Evolutionary conservation across 2,329 filamentous ascomycete species (phyloP), one percentile per base, ranked within the genome.

Genomic region (Colletotrichum godetiae): DNA sequence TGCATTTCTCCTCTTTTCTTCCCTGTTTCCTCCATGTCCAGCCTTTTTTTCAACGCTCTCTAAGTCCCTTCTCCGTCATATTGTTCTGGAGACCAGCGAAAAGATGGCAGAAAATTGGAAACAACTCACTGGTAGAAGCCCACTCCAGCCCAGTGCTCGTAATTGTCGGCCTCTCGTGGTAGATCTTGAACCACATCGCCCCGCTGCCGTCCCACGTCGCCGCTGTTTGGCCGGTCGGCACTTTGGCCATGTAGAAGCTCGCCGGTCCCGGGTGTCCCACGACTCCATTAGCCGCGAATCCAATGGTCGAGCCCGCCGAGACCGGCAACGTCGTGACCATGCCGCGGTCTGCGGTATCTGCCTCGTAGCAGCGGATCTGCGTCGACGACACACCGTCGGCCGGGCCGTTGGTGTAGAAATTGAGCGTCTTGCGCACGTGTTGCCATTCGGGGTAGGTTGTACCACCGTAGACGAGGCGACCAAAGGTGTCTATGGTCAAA

Each of bases 221-320:
- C 13, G 79, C 79, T 22, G 79, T 78, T 69, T 81, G 76, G 11
- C 82, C 82, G 2, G 76, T 75, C 5, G 82, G 81, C 1, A 79
- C 82, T 75, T 81, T 81, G 73, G 82, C 82, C 76, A 84, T 77
- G 78, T 82, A 83, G 42, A 81, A 79, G 56, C 80, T 78, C 62
- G 83, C 75, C 13, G 84, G 82, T 0, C 83, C 83, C 3, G 82
- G 83, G 75, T 84, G 83, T 68, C 79, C 80, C 66, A 86, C 79
- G 69, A 77, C 74, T 7, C 81, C 79, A 75, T 79, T 80, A 15
- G 83, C 81, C 27, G 80, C 79, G 77, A 85, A 86, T 29, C 80
- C 80, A 5, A 82, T 76, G 15, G 72, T 76, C 3, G 75, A 74
- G 63, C 80, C 80, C 4, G 80, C 80, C 46, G 69, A 68, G 31